Base-by-base conservation (phyloP, 208 protist genomes). In the Porcisia hertigi region DNA sequence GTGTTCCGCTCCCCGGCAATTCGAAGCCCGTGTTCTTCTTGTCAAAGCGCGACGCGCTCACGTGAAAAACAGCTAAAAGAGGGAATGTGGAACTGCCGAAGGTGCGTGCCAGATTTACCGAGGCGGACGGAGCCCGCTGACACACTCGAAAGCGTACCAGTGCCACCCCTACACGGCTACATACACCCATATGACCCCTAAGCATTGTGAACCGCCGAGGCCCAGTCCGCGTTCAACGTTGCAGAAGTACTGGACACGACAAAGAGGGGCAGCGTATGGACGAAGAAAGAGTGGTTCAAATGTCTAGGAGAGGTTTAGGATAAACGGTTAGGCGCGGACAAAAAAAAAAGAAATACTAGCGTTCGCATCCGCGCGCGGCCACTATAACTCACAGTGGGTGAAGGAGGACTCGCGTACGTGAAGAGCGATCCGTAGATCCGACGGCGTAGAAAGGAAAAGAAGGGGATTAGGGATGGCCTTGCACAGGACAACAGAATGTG, bases 41-140 rank as follows among this genome's bases (percentile, higher is more conserved):
- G 25, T 72, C 71, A 53, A 75, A 57, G 34, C 58, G 71, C 16
- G 41, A n/a, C 41, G n/a, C 34, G 25, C 55, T 75, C 2, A 66
- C 16, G 30, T 47, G 71, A 54, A 66, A 30, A 23, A 54, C 18
- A 18, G 55, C 54, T 34, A 75, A 59, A 36, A 63, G 57, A 65
- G 71, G 71, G n/a, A 43, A 20, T 36, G 71, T 57, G 43, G 57
- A 12, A 36, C 36, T 75, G 23, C 55, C 14, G 16, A 75, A 75
- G 71, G 71, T 39, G 25, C 71, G 71, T 47, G 14, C 39, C 41
- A 25, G n/a, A 43, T 36, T 55, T 30, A 75, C 25, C 18, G 58
- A 12, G n/a, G 25, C 55, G 30, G 14, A 63, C 49, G 43, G 43
- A 20, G 39, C 1, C 39, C 12, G 9, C 25, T 30, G 34, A 53